Evolutionary conservation across 2,329 filamentous ascomycete genomes (phyloP).

Genomic region (Stagonosporopsis vannaccii): DNA sequence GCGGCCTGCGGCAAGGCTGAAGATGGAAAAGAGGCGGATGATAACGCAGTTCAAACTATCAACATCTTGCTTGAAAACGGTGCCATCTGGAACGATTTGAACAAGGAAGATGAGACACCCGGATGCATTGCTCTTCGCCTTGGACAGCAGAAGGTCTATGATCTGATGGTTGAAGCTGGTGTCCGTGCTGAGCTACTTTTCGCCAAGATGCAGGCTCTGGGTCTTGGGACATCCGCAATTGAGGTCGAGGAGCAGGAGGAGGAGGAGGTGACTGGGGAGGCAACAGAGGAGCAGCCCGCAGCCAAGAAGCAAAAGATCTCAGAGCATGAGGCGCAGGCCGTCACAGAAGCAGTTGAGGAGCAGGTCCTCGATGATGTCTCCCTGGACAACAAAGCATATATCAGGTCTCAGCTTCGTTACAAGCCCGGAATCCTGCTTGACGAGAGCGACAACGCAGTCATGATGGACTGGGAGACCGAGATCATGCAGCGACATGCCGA

Average conservation of each 20-base stretch:
- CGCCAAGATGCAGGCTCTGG: constrained; percentile 43
- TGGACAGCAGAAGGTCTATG: constrained; percentile 46
- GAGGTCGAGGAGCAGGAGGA: constrained; percentile 36
- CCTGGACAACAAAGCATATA: constrained; percentile 51
- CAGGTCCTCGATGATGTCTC: constrained; percentile 44
- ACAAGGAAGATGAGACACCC: constrained; percentile 49
- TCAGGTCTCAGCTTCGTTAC: constrained; percentile 44
- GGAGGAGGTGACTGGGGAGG: constrained; percentile 28
- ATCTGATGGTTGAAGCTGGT: constrained; percentile 48
- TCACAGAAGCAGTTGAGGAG: constrained; percentile 34
- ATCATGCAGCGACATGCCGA: constrained; percentile 84
- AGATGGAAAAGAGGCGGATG: constrained; percentile 37
- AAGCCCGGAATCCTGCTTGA: constrained; percentile 66
- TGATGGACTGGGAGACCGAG: constrained; percentile 91
- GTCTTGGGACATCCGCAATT: constrained; percentile 31
- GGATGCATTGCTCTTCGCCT: constrained; percentile 46
- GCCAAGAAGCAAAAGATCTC: constrained; percentile 45
- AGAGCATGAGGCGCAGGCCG: constrained; percentile 35
- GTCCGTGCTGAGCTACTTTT: constrained; percentile 47
- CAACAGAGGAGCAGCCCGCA: constrained; percentile 35
- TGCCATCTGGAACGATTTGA: constrained; percentile 51
- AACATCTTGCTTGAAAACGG: constrained; percentile 46
- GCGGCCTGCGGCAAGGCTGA: constrained; percentile 40
- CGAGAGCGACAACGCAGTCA: constrained; percentile 79
- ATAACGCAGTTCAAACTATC: constrained; percentile 41